phyloP scores from a whole-genome alignment of 306 rosid species.

The Hylodesmum podocarpum region DNA sequence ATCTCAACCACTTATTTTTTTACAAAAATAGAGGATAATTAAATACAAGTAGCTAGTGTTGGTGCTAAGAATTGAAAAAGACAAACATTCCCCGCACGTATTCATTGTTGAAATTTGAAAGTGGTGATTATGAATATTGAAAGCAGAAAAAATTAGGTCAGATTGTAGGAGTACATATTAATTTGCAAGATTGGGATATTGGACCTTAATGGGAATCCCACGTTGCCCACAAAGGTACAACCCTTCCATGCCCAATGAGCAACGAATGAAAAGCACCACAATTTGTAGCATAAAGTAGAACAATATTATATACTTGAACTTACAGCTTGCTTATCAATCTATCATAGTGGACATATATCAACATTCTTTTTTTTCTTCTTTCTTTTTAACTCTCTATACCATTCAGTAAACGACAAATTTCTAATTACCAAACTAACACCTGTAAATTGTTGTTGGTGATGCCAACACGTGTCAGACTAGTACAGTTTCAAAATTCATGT shows the following conservation, averaged over 20 bases:
- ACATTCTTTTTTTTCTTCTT: background rate
- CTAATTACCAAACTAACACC: background rate
- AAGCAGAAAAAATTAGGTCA: slow-evolving; percentile 39
- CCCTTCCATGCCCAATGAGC: background rate
- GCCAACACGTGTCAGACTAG: background rate
- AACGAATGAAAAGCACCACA: slow-evolving; percentile 36
- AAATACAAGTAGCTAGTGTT: background rate
- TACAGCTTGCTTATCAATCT: slow-evolving; percentile 36
- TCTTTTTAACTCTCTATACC: no score
- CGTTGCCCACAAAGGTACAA: slow-evolving; percentile 40
- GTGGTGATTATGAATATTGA: background rate
- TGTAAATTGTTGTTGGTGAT: slow-evolving; percentile 12
- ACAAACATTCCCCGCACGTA: background rate
- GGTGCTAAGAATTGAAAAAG: background rate
- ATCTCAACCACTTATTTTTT: no score
- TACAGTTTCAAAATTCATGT: no score
- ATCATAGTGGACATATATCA: slow-evolving; percentile 23
- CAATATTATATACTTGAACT: slow-evolving; percentile 28
- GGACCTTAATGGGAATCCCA: slow-evolving; percentile 46
- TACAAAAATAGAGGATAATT: background rate
- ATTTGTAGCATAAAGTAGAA: slow-evolving; percentile 39
- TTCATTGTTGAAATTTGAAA: background rate
- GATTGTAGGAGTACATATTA: background rate
- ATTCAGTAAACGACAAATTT: background rate
- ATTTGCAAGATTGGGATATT: slow-evolving; percentile 30